Evolutionary conservation across 2,329 filamentous ascomycete species (phyloP).

Genomic region (Phialocephala sp.): DNA sequence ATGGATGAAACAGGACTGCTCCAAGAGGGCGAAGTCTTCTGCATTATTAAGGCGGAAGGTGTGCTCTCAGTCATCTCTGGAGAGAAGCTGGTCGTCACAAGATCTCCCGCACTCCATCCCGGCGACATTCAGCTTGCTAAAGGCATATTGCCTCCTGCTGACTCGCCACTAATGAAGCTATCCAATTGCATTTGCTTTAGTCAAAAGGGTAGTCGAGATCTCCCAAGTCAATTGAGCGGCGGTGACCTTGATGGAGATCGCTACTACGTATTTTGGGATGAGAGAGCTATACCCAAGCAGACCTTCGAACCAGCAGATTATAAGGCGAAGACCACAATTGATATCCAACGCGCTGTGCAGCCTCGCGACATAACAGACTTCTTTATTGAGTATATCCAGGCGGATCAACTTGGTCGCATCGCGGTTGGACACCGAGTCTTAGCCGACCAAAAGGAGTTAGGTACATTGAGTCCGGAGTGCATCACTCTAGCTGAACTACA

Average conservation of each 20-base stretch:
- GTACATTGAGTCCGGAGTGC: conserved; percentile 60
- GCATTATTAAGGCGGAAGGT: conserved; percentile 57
- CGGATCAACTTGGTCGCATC: conserved; percentile 69
- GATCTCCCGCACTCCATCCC: conserved; percentile 82
- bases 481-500: conserved; percentile 64
- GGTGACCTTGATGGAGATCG: conserved; percentile 86
- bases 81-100: conserved; percentile 62
- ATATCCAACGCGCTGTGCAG: conserved; percentile 66
- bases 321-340: conserved; percentile 57
- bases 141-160: conserved; percentile 63
- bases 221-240: conserved; percentile 79
- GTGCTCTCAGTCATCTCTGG: conserved; percentile 32
- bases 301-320: conserved; percentile 72
- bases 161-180: conserved; percentile 65
- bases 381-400: conserved; percentile 79
- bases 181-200: conserved; percentile 83
- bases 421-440: conserved; percentile 67
- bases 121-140: conserved; percentile 75
- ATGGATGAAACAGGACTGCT: conserved; percentile 81
- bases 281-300: conserved; percentile 49
- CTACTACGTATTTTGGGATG: conserved; percentile 81
- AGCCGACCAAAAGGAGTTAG: conserved; percentile 60
- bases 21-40: conserved; percentile 70
- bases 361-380: conserved; percentile 76
- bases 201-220: conserved; percentile 70